Evolutionary conservation across 2,329 filamentous ascomycete species (phyloP).

Genomic region (Epichloe coenophiala): DNA sequence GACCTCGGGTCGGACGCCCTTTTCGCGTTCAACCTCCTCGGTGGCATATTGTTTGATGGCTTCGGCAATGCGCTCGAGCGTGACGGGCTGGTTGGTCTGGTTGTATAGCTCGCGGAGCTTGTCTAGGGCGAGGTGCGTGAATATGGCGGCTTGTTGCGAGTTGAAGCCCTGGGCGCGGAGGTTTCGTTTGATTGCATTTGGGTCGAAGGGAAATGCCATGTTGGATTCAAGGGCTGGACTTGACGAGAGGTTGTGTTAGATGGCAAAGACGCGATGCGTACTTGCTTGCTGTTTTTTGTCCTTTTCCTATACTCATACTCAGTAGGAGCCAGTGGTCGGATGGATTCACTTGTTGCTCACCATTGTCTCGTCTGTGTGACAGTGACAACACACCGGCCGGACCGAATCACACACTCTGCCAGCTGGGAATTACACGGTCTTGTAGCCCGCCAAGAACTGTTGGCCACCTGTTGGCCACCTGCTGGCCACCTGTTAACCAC

Average conservation of each 20-base stretch:
- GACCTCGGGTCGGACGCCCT: background rate
- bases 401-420: background rate
- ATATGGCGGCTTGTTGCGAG: slow-evolving; percentile 9
- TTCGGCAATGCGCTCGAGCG: slow-evolving; percentile 9
- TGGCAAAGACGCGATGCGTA: background rate
- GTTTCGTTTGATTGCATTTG: slow-evolving; percentile 8
- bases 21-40: slow-evolving; percentile 7
- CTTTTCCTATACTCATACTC: background rate
- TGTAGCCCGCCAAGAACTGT: background rate
- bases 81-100: slow-evolving; percentile 5
- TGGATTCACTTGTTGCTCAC: slow-evolving; percentile 1
- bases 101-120: slow-evolving; percentile 9
- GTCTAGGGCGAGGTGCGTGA: slow-evolving; percentile 11
- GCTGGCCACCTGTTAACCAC: too few species aligned
- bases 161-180: slow-evolving; percentile 10
- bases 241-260: too few species aligned
- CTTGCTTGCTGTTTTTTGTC: background rate
- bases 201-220: slow-evolving; percentile 10
- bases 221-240: background rate
- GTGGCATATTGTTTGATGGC: slow-evolving; percentile 11
- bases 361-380: background rate
- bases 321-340: background rate
- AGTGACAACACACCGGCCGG: background rate
- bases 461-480: background rate
- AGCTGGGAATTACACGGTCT: background rate